phyloP scores from a whole-genome alignment of 139 green algal genomes.

The Tetradesmus obliquus region DNA sequence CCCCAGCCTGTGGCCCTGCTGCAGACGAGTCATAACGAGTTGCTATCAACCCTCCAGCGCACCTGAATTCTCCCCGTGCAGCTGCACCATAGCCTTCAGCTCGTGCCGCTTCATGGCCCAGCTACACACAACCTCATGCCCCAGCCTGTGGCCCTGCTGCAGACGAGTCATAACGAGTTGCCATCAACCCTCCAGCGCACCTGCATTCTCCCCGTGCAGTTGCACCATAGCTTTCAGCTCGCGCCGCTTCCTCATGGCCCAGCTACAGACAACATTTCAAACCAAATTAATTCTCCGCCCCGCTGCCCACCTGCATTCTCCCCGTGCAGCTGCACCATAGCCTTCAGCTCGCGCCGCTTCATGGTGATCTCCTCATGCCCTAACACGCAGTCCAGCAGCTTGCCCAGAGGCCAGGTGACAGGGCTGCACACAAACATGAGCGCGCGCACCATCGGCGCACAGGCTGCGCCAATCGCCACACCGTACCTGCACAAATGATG shows the following conservation, averaged over 20 bases:
- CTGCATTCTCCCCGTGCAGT: slow-evolving; percentile 69
- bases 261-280: not conserved
- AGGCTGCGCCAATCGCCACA: slow-evolving; percentile 21
- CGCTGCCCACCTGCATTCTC: slow-evolving; percentile 51
- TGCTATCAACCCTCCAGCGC: not conserved
- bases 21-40: not conserved
- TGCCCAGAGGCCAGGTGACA: slow-evolving; percentile 77
- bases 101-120: slow-evolving; percentile 48
- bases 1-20: not conserved
- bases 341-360: slow-evolving; percentile 80
- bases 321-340: slow-evolving; percentile 86
- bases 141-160: not conserved
- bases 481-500: slow-evolving; percentile 1
- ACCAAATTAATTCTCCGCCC: not conserved
- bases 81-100: slow-evolving; percentile 39
- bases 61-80: not conserved
- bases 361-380: slow-evolving; percentile 68
- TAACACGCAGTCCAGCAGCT: slow-evolving; percentile 87
- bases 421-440: slow-evolving; percentile 80
- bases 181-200: not conserved
- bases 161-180: not conserved
- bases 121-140: not conserved
- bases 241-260: not conserved
- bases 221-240: slow-evolving; percentile 92
- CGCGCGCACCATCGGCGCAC: slow-evolving; percentile 72